Conservation (phyloP, 345 rosid genomes). For the Lepidium aucheri region DNA sequence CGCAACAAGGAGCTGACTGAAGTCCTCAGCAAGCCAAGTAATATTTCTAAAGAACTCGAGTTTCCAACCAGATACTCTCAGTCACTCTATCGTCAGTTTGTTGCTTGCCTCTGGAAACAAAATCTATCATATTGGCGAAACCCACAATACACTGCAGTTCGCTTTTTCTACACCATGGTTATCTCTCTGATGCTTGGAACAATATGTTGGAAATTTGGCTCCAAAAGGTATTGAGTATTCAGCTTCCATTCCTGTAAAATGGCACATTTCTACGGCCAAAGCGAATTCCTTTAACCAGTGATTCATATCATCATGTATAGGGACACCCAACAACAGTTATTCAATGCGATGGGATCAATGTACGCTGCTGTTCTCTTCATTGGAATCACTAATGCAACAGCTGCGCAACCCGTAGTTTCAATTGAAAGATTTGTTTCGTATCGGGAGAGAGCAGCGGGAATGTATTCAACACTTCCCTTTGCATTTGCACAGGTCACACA, state of each 20-base stretch:
- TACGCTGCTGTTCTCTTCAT: conserved; percentile 84
- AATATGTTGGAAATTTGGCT: conserved; percentile 93
- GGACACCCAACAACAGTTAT: conserved; percentile 71
- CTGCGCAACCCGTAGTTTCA: conserved; percentile 98
- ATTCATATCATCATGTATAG: conserved; percentile 26
- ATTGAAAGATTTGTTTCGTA: conserved; percentile 90
- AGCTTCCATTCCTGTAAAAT: background rate
- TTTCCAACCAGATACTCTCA: conserved; percentile 81
- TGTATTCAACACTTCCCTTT: conserved; percentile 88
- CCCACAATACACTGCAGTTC: conserved; percentile 96
- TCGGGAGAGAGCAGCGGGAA: conserved; percentile 91
- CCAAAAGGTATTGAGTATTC: conserved; percentile 45
- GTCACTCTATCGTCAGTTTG: conserved; percentile 62
- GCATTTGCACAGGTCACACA: conserved; percentile 85
- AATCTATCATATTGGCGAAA: conserved; percentile 92
- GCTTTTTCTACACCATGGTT: conserved; percentile 85
- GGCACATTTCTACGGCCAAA: background rate
- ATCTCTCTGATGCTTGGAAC: conserved; percentile 96
- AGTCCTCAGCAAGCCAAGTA: conserved; percentile 65
- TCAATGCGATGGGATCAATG: conserved; percentile 96
- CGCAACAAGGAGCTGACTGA: conserved; percentile 66
- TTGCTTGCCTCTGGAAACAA: conserved; percentile 97
- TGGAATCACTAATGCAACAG: conserved; percentile 81
- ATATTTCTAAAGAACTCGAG: conserved; percentile 52
- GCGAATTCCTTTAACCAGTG: background rate